Evolutionary conservation across 169 alveolate genomes (phyloP), one percentile per base, ranked within the genome.

Genomic region (Eimeria acervulina): DNA sequence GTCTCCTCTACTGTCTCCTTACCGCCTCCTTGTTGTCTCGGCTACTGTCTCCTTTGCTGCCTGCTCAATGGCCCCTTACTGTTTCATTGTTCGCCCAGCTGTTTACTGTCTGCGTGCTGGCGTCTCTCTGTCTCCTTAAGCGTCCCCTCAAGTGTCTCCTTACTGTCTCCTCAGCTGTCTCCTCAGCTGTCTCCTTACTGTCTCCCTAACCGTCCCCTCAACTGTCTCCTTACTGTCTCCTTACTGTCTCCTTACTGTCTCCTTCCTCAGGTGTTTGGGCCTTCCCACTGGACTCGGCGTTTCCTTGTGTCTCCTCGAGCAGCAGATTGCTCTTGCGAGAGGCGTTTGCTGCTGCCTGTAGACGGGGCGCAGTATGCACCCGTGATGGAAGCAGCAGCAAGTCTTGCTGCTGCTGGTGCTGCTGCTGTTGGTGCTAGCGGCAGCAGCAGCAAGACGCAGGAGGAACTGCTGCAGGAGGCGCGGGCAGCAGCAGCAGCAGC

Each of bases 241-340:
- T 55, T 13, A 55, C 87, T 74, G 63, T 33, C 61, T 44, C 70
- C 68, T 36, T 66, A 28, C 76, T 72, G 83, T 72, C 47, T 72
- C 88, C 63, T 42, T 21, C 38, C 63, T 42, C 51, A 80, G 90
- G 90, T 80, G 26, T 80, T 80, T 26, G 90, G 90, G 33, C 36
- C 90, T 42, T 21, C 90, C 1, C 90, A 80, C 42, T 80, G 90
- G 90, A 80, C 90, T 21, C 63, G 90, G 72, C 63, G 90, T n/a
- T 26, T 80, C 44, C 70, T 80, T 5, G 68, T 47, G 90, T 80
- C 90, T 80, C 68, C 90, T 47, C 63, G 90, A 7, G 68, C 44
- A 7, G 38, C 70, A 44, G 90, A 80, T 26, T 80, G 42, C 23
- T 31, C 90, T 19, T 80, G 90, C 23, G 72, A 80, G 40, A 23